phyloP scores from a whole-genome alignment of 495 filamentous ascomycete species.

The Aspergillus indologenus region DNA sequence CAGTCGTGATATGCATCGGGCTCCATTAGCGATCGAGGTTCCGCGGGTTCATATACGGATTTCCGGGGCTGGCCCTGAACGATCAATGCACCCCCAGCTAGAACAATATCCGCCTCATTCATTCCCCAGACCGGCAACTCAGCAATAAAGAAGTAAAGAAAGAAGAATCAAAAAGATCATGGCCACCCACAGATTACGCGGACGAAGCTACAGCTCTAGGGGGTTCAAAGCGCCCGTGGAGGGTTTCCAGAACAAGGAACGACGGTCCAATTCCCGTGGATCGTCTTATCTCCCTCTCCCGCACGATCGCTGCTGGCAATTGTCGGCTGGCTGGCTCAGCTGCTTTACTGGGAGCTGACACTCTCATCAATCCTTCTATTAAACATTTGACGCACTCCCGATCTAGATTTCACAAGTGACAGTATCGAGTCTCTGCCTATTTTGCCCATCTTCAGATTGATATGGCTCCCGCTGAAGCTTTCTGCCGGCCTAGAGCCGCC shows the following conservation, averaged over 20 bases:
- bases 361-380: background rate
- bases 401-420: background rate
- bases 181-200: too few relatives aligned
- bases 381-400: background rate
- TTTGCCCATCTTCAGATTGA: background rate
- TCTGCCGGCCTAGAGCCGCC: background rate
- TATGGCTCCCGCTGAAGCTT: background rate
- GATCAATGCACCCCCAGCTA: background rate
- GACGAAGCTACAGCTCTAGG: background rate
- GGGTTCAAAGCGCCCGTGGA: slow-evolving; percentile 14
- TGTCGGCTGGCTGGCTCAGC: slow-evolving; percentile 8
- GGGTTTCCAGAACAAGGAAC: slow-evolving; percentile 22
- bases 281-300: slow-evolving; percentile 17
- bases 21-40: background rate
- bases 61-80: background rate
- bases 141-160: slow-evolving; percentile 6
- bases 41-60: background rate
- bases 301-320: slow-evolving; percentile 12
- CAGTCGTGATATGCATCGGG: background rate
- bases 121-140: background rate
- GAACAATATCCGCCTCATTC: slow-evolving; percentile 1
- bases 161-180: background rate
- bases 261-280: slow-evolving; percentile 25
- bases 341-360: slow-evolving; percentile 16
- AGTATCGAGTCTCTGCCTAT: background rate